phyloP scores from a whole-genome alignment of 2,329 filamentous ascomycete genomes.

The Sphaerulina vaccinii region DNA sequence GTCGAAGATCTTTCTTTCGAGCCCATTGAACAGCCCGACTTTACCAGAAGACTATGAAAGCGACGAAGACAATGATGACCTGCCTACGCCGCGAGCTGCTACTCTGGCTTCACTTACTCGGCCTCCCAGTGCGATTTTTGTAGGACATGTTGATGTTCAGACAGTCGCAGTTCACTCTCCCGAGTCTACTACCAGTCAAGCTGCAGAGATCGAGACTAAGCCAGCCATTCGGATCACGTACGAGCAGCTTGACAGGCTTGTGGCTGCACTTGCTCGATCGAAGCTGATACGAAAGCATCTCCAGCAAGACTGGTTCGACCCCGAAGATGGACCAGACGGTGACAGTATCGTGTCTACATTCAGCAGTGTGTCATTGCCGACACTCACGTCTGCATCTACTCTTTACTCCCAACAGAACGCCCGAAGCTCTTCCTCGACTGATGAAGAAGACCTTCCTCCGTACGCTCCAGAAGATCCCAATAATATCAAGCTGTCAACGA shows the following conservation, averaged over 20 bases:
- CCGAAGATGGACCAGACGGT: constrained; percentile 24
- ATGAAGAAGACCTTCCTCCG: constrained; percentile 11
- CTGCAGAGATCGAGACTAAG: background rate
- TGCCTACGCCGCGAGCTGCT: constrained; percentile 14
- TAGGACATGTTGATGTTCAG: constrained; percentile 1
- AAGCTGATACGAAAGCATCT: constrained; percentile 28
- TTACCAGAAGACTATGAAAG: constrained; percentile 5
- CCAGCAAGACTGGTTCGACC: constrained; percentile 29
- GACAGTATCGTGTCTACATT: constrained; percentile 23
- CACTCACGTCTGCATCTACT: constrained; percentile 23
- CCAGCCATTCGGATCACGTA: constrained; percentile 20
- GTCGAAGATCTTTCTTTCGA: constrained; percentile 26
- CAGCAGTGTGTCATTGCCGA: constrained; percentile 21
- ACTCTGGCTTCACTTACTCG: constrained; percentile 9
- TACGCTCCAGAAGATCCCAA: constrained; percentile 19
- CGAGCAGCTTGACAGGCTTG: constrained; percentile 27
- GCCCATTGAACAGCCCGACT: constrained; percentile 27
- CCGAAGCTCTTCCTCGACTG: constrained; percentile 2
- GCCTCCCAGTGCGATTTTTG: constrained; percentile 21
- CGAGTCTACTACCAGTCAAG: background rate
- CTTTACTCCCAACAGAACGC: constrained; percentile 22
- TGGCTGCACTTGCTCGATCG: constrained; percentile 27
- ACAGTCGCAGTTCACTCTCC: background rate
- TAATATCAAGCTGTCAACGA: constrained; percentile 1
- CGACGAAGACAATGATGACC: constrained; percentile 15